phyloP scores from a whole-genome alignment of 2,329 filamentous ascomycete genomes.

The Pseudogymnoascus sp. region DNA sequence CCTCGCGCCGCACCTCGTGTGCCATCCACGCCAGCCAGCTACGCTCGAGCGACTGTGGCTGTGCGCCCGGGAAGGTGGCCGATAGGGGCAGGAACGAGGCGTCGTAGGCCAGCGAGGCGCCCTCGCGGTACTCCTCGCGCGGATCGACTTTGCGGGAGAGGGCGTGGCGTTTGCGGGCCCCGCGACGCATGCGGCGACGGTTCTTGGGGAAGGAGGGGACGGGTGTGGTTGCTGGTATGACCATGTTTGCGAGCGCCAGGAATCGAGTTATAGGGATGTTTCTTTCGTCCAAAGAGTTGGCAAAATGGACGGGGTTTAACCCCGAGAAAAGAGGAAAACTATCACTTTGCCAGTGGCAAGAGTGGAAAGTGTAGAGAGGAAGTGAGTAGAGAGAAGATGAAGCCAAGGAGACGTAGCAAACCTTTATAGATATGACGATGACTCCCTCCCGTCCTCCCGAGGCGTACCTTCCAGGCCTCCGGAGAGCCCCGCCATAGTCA shows the following conservation, averaged over 20 bases:
- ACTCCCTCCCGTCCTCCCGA: background rate
- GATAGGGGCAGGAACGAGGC: background rate
- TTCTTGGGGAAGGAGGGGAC: background rate
- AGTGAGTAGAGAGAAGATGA: background rate
- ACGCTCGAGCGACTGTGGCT: background rate
- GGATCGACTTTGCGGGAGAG: conserved; percentile 1
- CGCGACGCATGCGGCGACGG: background rate
- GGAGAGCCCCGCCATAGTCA: background rate
- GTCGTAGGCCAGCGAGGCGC: background rate
- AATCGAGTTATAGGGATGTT: background rate
- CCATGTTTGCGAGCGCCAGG: background rate
- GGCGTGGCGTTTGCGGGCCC: conserved; percentile 3
- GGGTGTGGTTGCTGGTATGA: background rate
- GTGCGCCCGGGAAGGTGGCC: background rate
- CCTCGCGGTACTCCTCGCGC: background rate
- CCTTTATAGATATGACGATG: conserved; percentile 1
- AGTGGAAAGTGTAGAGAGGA: background rate
- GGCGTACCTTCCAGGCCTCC: background rate
- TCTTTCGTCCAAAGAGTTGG: background rate
- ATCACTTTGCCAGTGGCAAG: conserved; percentile 2
- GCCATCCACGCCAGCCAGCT: conserved; percentile 1
- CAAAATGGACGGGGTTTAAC: background rate
- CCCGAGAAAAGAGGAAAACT: background rate
- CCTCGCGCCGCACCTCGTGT: background rate
- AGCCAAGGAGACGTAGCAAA: conserved; percentile 1